Evolutionary conservation across 345 rosid species (phyloP).

Genomic region (Arabis alpina): DNA sequence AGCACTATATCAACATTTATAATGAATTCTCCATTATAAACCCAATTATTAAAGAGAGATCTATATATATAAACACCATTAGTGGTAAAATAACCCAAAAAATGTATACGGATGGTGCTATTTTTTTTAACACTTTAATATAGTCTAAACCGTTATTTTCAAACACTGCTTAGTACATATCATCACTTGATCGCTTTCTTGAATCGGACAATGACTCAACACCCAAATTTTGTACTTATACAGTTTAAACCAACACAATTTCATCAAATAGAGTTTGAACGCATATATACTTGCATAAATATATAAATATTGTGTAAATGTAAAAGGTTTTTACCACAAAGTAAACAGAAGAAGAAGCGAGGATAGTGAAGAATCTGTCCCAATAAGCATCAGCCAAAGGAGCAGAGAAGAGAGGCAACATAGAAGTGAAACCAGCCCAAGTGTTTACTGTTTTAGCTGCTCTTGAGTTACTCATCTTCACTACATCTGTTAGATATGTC

Average conservation of each 20-base stretch:
- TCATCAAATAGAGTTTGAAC: too few relatives aligned
- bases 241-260: background rate
- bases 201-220: slow-evolving; percentile 12
- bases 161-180: slow-evolving; percentile 18
- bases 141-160: slow-evolving; percentile 9
- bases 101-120: slow-evolving; percentile 5
- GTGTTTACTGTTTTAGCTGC: slow-evolving; percentile 91
- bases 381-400: slow-evolving; percentile 83
- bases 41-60: background rate
- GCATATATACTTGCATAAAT: too few relatives aligned
- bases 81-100: slow-evolving; percentile 4
- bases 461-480: slow-evolving; percentile 83
- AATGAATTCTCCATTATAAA: slow-evolving; percentile 23
- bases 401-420: slow-evolving; percentile 82
- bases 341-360: slow-evolving; percentile 75
- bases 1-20: slow-evolving; percentile 26
- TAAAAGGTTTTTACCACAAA: slow-evolving; percentile 55
- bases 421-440: slow-evolving; percentile 94
- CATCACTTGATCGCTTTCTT: slow-evolving; percentile 7
- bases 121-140: background rate
- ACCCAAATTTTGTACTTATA: slow-evolving; percentile 5
- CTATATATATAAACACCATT: slow-evolving; percentile 7
- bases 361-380: slow-evolving; percentile 74
- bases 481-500: slow-evolving; percentile 82
- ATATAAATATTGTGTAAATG: background rate